A percentile compares a stretch with the other conserved stretches of the same genome.
Conservation (phyloP, 2,329 filamentous ascomycete genomes). For the Neodidymelliopsis sp. region DNA sequence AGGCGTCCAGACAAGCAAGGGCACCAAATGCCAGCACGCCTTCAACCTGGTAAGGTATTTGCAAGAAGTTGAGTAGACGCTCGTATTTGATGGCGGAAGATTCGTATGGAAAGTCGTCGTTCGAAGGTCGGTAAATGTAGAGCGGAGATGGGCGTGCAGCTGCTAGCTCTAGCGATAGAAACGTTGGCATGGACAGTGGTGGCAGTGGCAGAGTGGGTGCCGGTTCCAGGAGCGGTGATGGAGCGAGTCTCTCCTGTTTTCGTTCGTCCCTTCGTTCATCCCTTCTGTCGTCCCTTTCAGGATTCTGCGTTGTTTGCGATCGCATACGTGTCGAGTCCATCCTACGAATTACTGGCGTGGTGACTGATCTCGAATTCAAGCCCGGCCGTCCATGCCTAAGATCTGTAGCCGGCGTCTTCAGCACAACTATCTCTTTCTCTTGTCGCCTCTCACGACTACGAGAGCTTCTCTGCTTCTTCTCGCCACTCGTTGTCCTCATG, state of each 20-base stretch:
- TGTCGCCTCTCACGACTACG: constrained; percentile 21
- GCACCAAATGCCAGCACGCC: constrained; percentile 86
- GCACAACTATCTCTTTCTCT: constrained; percentile 41
- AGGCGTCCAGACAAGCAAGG: constrained; percentile 90
- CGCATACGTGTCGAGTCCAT: constrained; percentile 38
- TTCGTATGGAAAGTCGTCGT: constrained; percentile 78
- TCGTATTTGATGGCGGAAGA: constrained; percentile 92
- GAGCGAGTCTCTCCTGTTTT: constrained; percentile 29
- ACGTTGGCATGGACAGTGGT: constrained; percentile 69
- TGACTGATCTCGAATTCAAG: constrained; percentile 44
- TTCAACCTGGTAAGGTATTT: constrained; percentile 83
- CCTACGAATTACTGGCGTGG: constrained; percentile 47
- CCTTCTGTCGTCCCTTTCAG: constrained; percentile 31
- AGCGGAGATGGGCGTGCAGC: constrained; percentile 67
- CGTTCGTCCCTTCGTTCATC: constrained; percentile 7
- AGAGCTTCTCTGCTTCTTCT: constrained; percentile 6
- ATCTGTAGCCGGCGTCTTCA: constrained; percentile 39
- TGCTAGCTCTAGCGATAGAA: constrained; percentile 70
- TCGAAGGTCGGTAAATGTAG: constrained; percentile 67
- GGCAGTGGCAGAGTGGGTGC: constrained; percentile 65
- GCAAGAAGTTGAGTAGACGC: constrained; percentile 85
- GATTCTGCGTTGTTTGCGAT: constrained; percentile 42
- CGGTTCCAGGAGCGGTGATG: constrained; percentile 51
- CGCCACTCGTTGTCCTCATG: not conserved
- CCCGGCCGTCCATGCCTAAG: constrained; percentile 39